phyloP scores from a whole-genome alignment of 108 stramenopile genomes.

The Skeletonema marinoi region DNA sequence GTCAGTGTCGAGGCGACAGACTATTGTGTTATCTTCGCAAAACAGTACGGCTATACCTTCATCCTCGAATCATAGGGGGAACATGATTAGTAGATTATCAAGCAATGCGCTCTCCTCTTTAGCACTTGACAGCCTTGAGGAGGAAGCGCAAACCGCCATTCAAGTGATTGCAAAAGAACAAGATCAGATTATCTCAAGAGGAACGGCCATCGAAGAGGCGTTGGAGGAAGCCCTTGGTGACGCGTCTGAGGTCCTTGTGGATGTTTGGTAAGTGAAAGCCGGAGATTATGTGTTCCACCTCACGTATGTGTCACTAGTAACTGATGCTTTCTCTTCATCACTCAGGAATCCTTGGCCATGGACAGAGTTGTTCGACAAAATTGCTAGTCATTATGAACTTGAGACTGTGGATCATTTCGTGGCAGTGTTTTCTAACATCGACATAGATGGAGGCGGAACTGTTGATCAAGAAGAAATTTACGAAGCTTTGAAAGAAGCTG shows the following conservation, averaged over 20 bases:
- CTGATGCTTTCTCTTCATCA: neutral
- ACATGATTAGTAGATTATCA: neutral
- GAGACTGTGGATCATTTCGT: conserved; percentile 2
- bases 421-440: conserved; percentile 34
- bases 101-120: neutral
- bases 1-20: no score
- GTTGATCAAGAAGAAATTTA: conserved; percentile 29
- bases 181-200: neutral
- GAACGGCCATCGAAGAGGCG: neutral
- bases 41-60: neutral
- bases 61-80: no score
- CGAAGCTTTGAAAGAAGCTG: conserved; percentile 12
- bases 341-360: neutral
- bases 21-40: no score
- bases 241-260: neutral
- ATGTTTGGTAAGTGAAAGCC: neutral
- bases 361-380: conserved; percentile 9
- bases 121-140: neutral
- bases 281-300: neutral
- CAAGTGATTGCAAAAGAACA: neutral
- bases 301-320: no score
- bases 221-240: neutral
- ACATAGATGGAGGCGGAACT: conserved; percentile 25
- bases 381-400: neutral
- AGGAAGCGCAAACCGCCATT: neutral